Percentiles rank a stretch among this genome's conserved stretches.
Conservation (phyloP, 345 rosid genomes). For the Anacardium occidentale region DNA sequence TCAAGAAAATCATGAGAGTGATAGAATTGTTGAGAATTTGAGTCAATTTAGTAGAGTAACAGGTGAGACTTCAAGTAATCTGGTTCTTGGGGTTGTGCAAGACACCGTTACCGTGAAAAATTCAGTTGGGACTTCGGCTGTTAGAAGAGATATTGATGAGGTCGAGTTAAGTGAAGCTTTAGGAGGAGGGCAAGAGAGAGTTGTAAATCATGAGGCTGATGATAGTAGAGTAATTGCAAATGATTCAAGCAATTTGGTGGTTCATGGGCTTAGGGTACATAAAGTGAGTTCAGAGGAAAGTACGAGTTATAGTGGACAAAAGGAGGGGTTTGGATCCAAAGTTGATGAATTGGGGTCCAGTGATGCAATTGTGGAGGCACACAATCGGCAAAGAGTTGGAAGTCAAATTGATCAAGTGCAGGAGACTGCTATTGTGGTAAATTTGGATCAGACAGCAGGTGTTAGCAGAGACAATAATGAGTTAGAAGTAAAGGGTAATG, state of each 20-base stretch:
- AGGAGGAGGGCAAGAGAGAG: neutral
- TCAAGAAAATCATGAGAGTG: constrained; percentile 15
- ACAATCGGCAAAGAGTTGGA: constrained; percentile 12
- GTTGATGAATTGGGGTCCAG: constrained; percentile 13
- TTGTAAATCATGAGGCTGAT: constrained; percentile 32
- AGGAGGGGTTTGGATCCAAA: constrained; percentile 22
- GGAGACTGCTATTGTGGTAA: constrained; percentile 33
- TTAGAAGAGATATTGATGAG: constrained; percentile 19
- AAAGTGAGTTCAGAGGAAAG: constrained; percentile 23
- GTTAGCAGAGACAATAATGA: constrained; percentile 19
- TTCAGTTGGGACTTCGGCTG: constrained; percentile 23
- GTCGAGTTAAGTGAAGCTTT: neutral
- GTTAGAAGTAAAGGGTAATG: constrained; percentile 18
- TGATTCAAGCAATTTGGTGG: constrained; percentile 21
- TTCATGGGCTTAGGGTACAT: constrained; percentile 26
- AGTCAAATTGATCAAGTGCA: constrained; percentile 26
- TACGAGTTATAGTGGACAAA: constrained; percentile 22
- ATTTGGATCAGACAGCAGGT: constrained; percentile 28
- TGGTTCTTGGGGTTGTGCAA: constrained; percentile 25
- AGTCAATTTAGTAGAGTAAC: constrained; percentile 14
- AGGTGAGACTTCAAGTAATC: constrained; percentile 26
- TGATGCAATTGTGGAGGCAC: constrained; percentile 23
- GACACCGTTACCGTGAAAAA: constrained; percentile 21
- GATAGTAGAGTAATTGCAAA: constrained; percentile 22
- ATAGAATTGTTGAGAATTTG: constrained; percentile 19